phyloP scores from a whole-genome alignment of 176 grass and related monocot genomes.

The Canna indica region DNA sequence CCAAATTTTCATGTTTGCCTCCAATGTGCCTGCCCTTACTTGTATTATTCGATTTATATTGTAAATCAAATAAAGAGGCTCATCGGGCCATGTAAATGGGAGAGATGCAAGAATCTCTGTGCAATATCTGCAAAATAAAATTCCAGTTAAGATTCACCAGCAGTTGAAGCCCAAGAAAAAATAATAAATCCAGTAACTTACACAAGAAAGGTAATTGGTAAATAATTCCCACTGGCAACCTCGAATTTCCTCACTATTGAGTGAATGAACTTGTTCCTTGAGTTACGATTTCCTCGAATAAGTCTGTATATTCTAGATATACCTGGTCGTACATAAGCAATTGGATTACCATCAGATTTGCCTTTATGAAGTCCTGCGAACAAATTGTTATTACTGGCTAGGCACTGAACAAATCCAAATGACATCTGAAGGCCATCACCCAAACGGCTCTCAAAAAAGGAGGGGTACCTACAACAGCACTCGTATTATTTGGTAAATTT shows the following conservation, averaged over 20 bases:
- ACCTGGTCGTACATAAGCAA: conserved; percentile 77
- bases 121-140: conserved; percentile 69
- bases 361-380: conserved; percentile 47
- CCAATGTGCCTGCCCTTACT: conserved; percentile 71
- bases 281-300: conserved; percentile 73
- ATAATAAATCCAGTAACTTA: conserved; percentile 42
- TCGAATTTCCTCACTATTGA: conserved; percentile 89
- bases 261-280: conserved; percentile 96
- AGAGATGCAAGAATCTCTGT: conserved; percentile 85
- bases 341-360: conserved; percentile 31
- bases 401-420: conserved; percentile 73
- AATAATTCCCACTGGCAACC: conserved; percentile 43
- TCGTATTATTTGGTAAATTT: conserved; percentile 13
- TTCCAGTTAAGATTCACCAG: conserved; percentile 8
- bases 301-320: conserved; percentile 92
- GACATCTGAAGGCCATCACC: conserved; percentile 91
- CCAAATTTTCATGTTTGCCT: conserved; percentile 89
- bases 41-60: conserved; percentile 98
- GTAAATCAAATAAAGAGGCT: conserved; percentile 95
- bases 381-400: conserved; percentile 49
- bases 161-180: conserved; percentile 13
- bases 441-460: conserved; percentile 91
- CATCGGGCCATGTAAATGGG: conserved; percentile 81
- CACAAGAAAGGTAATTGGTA: conserved; percentile 66
- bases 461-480: conserved; percentile 65